Evolutionary conservation across 2,329 filamentous ascomycete genomes (phyloP), one percentile per base, ranked within the genome.

Genomic region (Colletotrichum spaethianum): DNA sequence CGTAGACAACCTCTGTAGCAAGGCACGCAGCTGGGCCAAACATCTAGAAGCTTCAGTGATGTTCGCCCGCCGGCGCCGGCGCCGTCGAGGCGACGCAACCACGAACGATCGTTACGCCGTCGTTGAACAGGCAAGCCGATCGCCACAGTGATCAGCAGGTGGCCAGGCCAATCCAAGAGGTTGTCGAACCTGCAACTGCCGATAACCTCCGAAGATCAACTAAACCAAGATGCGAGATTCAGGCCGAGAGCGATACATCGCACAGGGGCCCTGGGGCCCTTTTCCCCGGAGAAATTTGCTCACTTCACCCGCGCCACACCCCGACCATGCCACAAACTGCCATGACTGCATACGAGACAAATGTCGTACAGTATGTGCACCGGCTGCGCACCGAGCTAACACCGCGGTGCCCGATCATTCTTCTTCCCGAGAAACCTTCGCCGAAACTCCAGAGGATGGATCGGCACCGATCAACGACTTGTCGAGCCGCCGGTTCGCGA

Each of bases 121-220:
- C 63, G 31, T 55, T 18, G 33, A 28, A 44, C 56, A 67, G 48
- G 46, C 33, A 50, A 38, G 67, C n/a, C 40, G 7, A 46, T 38
- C 57, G 40, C 42, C 18, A 53, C 53, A 56, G 31, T 44, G 70
- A 72, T 72, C 70, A 23, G 65, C 59, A 46, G 50, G 28, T 59
- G 53, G 31, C 70, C 65, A 72, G 70, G 44, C 65, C 70, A 55
- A 48, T 60, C 52, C 28, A 48, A 26, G 31, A 60, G 44, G 26
- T 55, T 69, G 53, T 64, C 31, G 28, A 33, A 60, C 44, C n/a
- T 6, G 52, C 69, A 69, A 72, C 65, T 69, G 55, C 69, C 69
- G 65, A 63, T 72, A 72, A 72, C 59, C 65, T 72, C 70, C 65
- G 65, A 64, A 42, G 70, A 72, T 64, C 59, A 48, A 46, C 53